These are phyloP conservation scores for Bassia scoparia DNA, from an alignment of 148 eudicot species.

Conservation along the genomic window DNA sequence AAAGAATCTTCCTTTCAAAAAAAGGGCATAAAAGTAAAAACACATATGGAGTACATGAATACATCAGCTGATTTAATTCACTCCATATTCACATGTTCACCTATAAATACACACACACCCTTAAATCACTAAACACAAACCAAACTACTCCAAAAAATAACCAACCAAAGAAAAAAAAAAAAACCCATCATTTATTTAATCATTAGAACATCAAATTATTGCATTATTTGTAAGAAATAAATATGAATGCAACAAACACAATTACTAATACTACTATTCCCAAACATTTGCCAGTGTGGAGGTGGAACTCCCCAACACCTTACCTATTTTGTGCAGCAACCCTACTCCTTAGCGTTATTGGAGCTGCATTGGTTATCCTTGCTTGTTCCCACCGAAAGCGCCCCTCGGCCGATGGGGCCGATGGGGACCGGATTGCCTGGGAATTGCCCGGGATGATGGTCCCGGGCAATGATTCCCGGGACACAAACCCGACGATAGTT, in stretches of 20 bases:
- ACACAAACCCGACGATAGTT: slow-evolving; percentile 44
- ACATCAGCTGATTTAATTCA: not conserved
- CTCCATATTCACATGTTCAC: not conserved
- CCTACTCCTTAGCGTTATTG: slow-evolving; percentile 33
- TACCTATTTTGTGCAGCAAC: slow-evolving; percentile 45
- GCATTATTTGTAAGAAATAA: not conserved
- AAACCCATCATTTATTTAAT: too few species aligned
- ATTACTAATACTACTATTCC: not conserved
- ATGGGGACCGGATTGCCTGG: not conserved
- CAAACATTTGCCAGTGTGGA: slow-evolving; percentile 6
- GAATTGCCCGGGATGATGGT: not conserved
- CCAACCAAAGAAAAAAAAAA: not conserved
- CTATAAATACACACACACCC: slow-evolving; percentile 27
- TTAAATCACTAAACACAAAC: not conserved
- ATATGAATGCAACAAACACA: slow-evolving; percentile 10
- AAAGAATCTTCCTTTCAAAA: slow-evolving; percentile 24
- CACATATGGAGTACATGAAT: too few species aligned
- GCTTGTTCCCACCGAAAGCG: slow-evolving; percentile 42
- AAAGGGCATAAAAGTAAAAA: slow-evolving; percentile 23
- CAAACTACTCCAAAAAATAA: not conserved
- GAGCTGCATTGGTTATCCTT: slow-evolving; percentile 42
- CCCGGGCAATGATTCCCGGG: slow-evolving; percentile 12
- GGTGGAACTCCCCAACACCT: slow-evolving; percentile 48
- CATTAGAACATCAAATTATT: too few species aligned
- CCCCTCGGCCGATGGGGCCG: not conserved